These are phyloP conservation scores for Monilinia fructicola DNA, from an alignment of 2,329 filamentous ascomycete species.

Conservation along the genomic window DNA sequence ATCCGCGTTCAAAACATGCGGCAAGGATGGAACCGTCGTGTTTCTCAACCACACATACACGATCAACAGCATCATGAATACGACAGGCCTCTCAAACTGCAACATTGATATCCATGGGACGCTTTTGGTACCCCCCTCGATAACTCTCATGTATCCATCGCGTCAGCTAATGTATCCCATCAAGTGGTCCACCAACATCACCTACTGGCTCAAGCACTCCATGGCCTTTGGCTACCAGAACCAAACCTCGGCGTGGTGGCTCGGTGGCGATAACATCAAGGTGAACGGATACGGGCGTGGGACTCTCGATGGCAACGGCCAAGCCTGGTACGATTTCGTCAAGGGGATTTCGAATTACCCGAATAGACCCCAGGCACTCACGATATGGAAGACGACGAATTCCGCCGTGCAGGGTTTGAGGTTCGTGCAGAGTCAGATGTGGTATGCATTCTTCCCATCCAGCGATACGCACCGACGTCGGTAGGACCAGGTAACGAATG, in stretches of 20 bases:
- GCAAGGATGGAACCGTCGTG: slow-evolving; percentile 43
- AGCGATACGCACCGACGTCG: not conserved
- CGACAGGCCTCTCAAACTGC: slow-evolving; percentile 44
- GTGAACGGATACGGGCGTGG: slow-evolving; percentile 53
- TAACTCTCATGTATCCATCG: slow-evolving; percentile 44
- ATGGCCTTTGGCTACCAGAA: slow-evolving; percentile 52
- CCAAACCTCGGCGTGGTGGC: slow-evolving; percentile 54
- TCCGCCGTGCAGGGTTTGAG: slow-evolving; percentile 49
- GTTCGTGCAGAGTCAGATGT: slow-evolving; percentile 61
- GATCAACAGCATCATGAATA: slow-evolving; percentile 48
- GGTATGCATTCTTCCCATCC: slow-evolving; percentile 37
- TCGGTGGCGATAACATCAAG: slow-evolving; percentile 53
- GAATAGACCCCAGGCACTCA: slow-evolving; percentile 53
- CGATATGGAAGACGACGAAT: slow-evolving; percentile 49
- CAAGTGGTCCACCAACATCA: slow-evolving; percentile 22
- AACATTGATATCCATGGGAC: slow-evolving; percentile 54
- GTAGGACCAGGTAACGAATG: not conserved
- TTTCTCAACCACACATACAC: slow-evolving; percentile 48
- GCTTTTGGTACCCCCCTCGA: slow-evolving; percentile 41
- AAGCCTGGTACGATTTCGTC: slow-evolving; percentile 58
- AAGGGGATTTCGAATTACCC: slow-evolving; percentile 48
- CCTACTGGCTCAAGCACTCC: slow-evolving; percentile 21
- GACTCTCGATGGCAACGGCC: slow-evolving; percentile 59
- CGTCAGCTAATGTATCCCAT: not conserved
- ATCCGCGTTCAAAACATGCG: slow-evolving; percentile 45